Percentiles rank a stretch among this genome's conserved stretches.
These are phyloP conservation scores for Apodospora peruviana DNA, from an alignment of 495 filamentous ascomycete genomes.

Conservation along the genomic window DNA sequence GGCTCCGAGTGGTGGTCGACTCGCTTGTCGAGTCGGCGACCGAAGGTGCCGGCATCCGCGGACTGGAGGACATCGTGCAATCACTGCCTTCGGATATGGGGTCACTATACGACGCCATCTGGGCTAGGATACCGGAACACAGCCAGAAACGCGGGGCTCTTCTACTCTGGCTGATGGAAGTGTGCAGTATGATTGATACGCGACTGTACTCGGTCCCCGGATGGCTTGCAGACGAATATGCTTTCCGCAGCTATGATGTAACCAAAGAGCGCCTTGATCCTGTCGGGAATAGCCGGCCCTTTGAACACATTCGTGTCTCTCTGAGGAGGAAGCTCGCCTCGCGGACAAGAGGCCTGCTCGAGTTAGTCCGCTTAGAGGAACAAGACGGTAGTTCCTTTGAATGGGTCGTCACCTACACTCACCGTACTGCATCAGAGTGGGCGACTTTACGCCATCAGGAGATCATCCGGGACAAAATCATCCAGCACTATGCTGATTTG, in stretches of 20 bases:
- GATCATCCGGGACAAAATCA: no score
- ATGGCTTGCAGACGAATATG: not conserved
- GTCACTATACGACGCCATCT: slow-evolving; percentile 10
- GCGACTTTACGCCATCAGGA: no score
- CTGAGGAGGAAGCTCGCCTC: not conserved
- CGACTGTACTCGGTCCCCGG: not conserved
- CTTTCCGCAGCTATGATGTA: not conserved
- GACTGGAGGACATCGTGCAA: not conserved
- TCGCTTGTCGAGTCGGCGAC: slow-evolving; percentile 2
- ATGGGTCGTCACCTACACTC: no score
- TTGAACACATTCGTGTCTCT: not conserved
- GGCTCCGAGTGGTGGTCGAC: slow-evolving; percentile 7
- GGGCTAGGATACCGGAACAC: slow-evolving; percentile 6
- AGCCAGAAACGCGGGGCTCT: not conserved
- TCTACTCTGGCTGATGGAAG: not conserved
- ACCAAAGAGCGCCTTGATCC: not conserved
- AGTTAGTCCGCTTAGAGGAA: no score
- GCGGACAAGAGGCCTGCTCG: not conserved
- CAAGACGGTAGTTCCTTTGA: no score
- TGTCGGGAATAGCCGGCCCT: not conserved
- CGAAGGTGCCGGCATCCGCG: slow-evolving; percentile 2
- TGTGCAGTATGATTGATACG: not conserved
- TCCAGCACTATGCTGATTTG: no score
- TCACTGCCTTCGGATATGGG: slow-evolving; percentile 5
- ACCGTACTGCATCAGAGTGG: no score